These are phyloP conservation scores for Caulochytrium protostelioides DNA, from an alignment of 371 early-diverging fungal genomes.

Conservation along the genomic window DNA sequence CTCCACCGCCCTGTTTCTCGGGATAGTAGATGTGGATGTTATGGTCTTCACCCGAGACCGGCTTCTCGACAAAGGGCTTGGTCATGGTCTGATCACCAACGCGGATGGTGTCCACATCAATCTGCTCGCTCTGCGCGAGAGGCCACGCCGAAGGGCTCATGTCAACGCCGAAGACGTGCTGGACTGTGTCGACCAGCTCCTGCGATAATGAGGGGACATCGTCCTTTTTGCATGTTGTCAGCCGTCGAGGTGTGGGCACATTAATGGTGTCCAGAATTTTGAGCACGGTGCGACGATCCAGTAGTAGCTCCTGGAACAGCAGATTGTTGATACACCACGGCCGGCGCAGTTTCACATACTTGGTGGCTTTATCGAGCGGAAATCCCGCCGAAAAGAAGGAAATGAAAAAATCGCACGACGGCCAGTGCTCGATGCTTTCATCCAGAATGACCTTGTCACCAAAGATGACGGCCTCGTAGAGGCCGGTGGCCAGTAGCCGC, in stretches of 20 bases:
- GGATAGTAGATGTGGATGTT: conserved; percentile 91
- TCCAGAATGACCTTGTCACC: conserved; percentile 90
- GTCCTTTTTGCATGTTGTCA: conserved; percentile 21
- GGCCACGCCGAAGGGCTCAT: conserved; percentile 11
- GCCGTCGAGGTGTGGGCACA: conserved; percentile 67
- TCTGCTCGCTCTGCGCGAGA: conserved; percentile 17
- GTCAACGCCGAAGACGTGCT: conserved; percentile 25
- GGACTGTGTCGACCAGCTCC: conserved; percentile 21
- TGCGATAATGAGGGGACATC: conserved; percentile 11
- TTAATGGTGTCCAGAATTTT: conserved; percentile 58
- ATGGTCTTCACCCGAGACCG: conserved; percentile 88
- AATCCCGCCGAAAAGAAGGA: conserved; percentile 91
- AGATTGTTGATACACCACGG: conserved; percentile 85
- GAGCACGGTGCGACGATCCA: conserved; percentile 75
- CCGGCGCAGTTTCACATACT: conserved; percentile 57
- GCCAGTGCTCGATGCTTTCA: conserved; percentile 85
- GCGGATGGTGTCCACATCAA: conserved; percentile 51
- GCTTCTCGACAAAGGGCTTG: conserved; percentile 97
- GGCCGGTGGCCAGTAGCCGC: conserved; percentile 43
- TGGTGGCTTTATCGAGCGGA: conserved; percentile 79
- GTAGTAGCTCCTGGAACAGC: conserved; percentile 66
- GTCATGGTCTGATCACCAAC: conserved; percentile 40
- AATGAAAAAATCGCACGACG: conserved; percentile 85
- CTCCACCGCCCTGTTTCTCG: conserved; percentile 64
- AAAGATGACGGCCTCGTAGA: conserved; percentile 74